Evolutionary conservation across 2,329 filamentous ascomycete species (phyloP).

Genomic region (Paramyrothecium roridum): DNA sequence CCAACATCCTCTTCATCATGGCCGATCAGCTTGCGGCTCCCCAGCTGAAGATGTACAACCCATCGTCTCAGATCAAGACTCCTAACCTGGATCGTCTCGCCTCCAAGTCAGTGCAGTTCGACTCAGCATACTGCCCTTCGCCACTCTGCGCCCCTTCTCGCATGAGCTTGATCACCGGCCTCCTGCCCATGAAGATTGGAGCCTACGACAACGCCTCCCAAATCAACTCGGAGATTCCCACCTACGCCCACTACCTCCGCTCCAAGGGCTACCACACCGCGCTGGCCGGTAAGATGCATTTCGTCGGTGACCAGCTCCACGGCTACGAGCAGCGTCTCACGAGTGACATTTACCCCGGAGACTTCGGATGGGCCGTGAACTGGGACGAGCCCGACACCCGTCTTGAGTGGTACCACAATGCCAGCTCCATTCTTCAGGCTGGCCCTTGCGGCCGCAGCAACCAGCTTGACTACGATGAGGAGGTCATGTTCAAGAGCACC

Average conservation of each 20-base stretch:
- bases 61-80: constrained; percentile 84
- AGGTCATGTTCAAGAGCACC: constrained; percentile 87
- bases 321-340: constrained; percentile 91
- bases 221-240: constrained; percentile 79
- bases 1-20: constrained; percentile 76
- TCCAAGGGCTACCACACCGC: constrained; percentile 84
- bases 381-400: constrained; percentile 88
- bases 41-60: constrained; percentile 88
- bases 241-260: constrained; percentile 89
- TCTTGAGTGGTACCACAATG: constrained; percentile 95
- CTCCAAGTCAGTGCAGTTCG: constrained; percentile 79
- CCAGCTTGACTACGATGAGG: constrained; percentile 93
- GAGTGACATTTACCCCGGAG: constrained; percentile 92
- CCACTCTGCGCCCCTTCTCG: constrained; percentile 89
- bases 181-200: constrained; percentile 86
- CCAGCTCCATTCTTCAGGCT: constrained; percentile 87
- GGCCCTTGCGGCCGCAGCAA: constrained; percentile 88
- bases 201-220: constrained; percentile 90
- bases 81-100: constrained; percentile 85
- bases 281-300: constrained; percentile 95
- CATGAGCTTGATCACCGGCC: constrained; percentile 92
- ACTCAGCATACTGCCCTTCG: constrained; percentile 91
- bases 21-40: constrained; percentile 92
- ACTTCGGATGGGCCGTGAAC: constrained; percentile 92
- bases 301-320: constrained; percentile 90